phyloP scores from a whole-genome alignment of 805 yeast genomes.

The Ogataea nitratoaversa region DNA sequence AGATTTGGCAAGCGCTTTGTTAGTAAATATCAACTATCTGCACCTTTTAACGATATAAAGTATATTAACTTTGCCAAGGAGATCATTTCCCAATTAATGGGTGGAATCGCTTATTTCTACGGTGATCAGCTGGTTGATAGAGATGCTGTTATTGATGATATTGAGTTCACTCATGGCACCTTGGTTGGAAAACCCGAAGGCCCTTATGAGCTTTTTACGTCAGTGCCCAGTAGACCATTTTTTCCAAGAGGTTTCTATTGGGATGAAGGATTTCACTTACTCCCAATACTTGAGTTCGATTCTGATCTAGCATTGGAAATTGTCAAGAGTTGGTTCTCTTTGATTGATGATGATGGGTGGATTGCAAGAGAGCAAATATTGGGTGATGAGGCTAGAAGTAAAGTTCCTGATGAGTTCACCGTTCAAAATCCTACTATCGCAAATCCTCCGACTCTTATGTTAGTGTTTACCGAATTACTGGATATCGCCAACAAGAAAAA shows the following conservation, averaged over 20 bases:
- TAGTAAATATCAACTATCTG: conserved; percentile 42
- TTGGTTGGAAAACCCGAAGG: conserved; percentile 61
- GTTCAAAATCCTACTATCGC: conserved; percentile 88
- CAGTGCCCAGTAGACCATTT: conserved; percentile 89
- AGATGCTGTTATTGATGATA: conserved; percentile 61
- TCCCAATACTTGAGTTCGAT: conserved; percentile 80
- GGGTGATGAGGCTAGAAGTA: conserved; percentile 84
- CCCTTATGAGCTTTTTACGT: conserved; percentile 70
- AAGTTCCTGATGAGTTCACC: conserved; percentile 80
- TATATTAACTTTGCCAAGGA: conserved; percentile 67
- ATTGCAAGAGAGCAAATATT: conserved; percentile 92
- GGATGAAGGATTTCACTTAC: conserved; percentile 96
- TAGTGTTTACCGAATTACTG: conserved; percentile 58
- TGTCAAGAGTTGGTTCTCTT: conserved; percentile 78
- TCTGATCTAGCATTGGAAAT: conserved; percentile 77
- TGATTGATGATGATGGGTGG: conserved; percentile 93
- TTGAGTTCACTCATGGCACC: conserved; percentile 52
- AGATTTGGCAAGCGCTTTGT: conserved; percentile 52
- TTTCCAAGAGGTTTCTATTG: conserved; percentile 97
- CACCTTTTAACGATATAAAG: conserved; percentile 46
- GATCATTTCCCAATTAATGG: conserved; percentile 74
- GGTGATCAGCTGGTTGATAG: conserved; percentile 85
- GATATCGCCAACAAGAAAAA: conserved; percentile 36
- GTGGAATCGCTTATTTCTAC: conserved; percentile 85
- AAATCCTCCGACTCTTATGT: conserved; percentile 91